Base-by-base conservation (phyloP, 1,284 basidiomycete species). In the Exobasidium cylindrosporum region DNA sequence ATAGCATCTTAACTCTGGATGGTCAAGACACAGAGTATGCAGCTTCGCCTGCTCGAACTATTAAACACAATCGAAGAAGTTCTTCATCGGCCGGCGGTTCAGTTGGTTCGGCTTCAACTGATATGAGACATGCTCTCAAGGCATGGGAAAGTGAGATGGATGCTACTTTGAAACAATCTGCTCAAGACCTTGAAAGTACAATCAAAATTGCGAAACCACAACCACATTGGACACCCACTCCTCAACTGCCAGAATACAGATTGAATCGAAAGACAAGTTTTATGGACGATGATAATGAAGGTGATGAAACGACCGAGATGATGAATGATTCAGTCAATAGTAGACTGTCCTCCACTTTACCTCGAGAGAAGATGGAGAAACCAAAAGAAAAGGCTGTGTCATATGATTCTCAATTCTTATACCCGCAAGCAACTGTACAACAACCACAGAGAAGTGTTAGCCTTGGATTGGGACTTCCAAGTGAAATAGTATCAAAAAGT, bases 61-160 rank as follows among this genome's bases (percentile, higher is more conserved):
- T 13, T 13, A 61, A 10, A 17, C 26, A 60, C 1, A 21, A 21
- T 4, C 28, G 57, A 4, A 31, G 30, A 29, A 44, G 28, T 7
- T 23, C 54, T 21, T 32, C 58, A 49, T 28, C 3, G 13, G 4
- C 4, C 3, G 21, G 58, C 7, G 57, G 43, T 7, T 50, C 3
- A 6, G 32, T 13, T 6, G 24, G n/a, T 30, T 32, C 23, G 13
- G 21, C n/a, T 17, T 58, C 43, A 10, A 50, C 23, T 5, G 54
- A 45, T 1, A 60, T 64, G 44, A 71, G 63, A 14, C 21, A 67
- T 30, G 67, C 71, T 17, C 45, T 74, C 2, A 60, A 58, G 44
- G 67, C 72, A 17, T 70, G 72, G 28, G 67, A 70, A 24, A 59
- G 55, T 6, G 68, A 70, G 10, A 74, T 72, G 72, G 70, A 76